Conservation (phyloP, 2,329 filamentous ascomycete genomes). For the Tolypocladium nubicola region DNA sequence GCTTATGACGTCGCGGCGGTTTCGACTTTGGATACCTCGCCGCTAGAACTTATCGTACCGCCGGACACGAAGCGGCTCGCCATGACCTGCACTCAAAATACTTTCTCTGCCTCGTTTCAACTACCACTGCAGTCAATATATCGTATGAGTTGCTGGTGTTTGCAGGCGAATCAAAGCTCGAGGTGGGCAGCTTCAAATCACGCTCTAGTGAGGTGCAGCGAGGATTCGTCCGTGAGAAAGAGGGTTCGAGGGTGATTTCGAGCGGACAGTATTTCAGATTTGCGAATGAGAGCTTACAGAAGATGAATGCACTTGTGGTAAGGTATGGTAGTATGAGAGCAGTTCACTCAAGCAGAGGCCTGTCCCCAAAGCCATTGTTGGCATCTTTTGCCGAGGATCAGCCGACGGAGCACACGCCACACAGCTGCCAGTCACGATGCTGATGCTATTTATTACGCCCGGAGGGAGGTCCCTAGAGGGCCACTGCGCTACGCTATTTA, state of each 20-base stretch:
- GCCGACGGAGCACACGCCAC: neutral
- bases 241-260: neutral
- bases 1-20: neutral
- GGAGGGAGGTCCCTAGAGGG: no score
- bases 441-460: no score
- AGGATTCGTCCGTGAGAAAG: neutral
- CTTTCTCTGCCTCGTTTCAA: neutral
- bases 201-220: neutral
- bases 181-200: neutral
- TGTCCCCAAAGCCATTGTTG: neutral
- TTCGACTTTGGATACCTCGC: constrained; percentile 12
- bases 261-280: neutral
- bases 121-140: neutral
- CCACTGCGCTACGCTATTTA: no score
- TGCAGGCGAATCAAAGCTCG: neutral
- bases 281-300: neutral
- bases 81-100: constrained; percentile 24
- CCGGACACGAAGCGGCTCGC: constrained; percentile 45
- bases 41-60: constrained; percentile 31
- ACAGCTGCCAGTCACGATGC: no score
- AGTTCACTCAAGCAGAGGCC: neutral
- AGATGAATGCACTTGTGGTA: neutral
- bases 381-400: constrained; percentile 1
- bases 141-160: neutral
- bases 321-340: neutral